Percentiles rank a stretch among this genome's conserved stretches.
These are phyloP conservation scores for Lentinula boryana DNA, from an alignment of 768 basidiomycete genomes.

Conservation along the genomic window DNA sequence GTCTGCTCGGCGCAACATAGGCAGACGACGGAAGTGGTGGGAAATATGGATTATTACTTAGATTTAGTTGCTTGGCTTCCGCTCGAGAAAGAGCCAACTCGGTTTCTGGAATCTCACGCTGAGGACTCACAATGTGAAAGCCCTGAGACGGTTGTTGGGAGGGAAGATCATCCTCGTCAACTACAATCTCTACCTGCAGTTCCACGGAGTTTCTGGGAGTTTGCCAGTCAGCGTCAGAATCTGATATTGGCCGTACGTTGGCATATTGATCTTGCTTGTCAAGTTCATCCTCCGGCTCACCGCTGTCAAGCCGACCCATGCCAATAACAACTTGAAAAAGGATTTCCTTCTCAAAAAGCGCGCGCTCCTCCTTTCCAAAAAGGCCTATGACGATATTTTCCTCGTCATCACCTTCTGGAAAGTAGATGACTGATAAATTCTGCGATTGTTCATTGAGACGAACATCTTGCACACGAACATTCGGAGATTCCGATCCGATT, in stretches of 20 bases:
- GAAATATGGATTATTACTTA: constrained; percentile 8
- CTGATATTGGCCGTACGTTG: not conserved
- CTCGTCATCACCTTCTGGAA: constrained; percentile 23
- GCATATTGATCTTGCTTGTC: not conserved
- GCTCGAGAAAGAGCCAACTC: not conserved
- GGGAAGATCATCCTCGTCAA: not conserved
- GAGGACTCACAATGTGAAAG: constrained; percentile 1
- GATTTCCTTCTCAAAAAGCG: constrained; percentile 74
- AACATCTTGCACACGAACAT: constrained; percentile 10
- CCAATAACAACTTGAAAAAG: constrained; percentile 85
- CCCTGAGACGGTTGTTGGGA: not conserved
- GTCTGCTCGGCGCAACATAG: not conserved
- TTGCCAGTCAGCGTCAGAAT: not conserved
- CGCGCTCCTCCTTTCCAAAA: constrained; percentile 51
- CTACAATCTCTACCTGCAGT: not conserved
- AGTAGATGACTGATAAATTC: not conserved
- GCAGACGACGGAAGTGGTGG: not conserved
- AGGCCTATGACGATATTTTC: constrained; percentile 34
- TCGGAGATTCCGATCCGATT: constrained; percentile 10
- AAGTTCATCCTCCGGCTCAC: constrained; percentile 12
- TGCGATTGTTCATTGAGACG: not conserved
- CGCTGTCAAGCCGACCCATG: constrained; percentile 66
- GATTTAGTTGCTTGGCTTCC: not conserved
- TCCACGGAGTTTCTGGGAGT: not conserved
- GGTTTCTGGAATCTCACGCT: not conserved